These are phyloP conservation scores for Fusarium brachygibbosum DNA, from an alignment of 2,329 filamentous ascomycete species.

Conservation along the genomic window DNA sequence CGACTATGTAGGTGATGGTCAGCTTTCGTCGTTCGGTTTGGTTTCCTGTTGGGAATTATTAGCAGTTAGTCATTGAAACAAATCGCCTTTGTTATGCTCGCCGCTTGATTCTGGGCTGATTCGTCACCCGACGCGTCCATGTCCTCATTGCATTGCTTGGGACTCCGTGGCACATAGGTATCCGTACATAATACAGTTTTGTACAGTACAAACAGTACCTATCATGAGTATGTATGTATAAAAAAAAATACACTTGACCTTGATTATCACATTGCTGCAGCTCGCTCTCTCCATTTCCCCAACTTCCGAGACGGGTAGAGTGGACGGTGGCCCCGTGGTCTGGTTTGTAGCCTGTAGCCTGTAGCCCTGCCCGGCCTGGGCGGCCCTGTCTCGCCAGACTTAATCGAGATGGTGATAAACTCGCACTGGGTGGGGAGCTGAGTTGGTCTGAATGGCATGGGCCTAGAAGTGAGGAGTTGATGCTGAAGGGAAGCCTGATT, in stretches of 20 bases:
- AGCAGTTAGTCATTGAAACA: neutral
- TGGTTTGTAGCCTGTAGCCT: neutral
- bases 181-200: slow-evolving; percentile 29
- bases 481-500: slow-evolving; percentile 11
- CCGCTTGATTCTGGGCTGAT: slow-evolving; percentile 47
- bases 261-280: slow-evolving; percentile 1
- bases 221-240: neutral
- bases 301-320: slow-evolving; percentile 45
- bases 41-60: slow-evolving; percentile 38
- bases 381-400: slow-evolving; percentile 29
- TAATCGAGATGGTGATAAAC: slow-evolving; percentile 41
- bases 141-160: slow-evolving; percentile 28
- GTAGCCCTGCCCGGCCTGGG: slow-evolving; percentile 10
- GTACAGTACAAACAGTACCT: slow-evolving; percentile 15
- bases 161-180: slow-evolving; percentile 36
- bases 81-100: slow-evolving; percentile 27
- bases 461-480: slow-evolving; percentile 13
- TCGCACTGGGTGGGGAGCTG: slow-evolving; percentile 47
- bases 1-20: slow-evolving; percentile 6
- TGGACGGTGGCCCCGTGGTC: slow-evolving; percentile 43
- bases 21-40: slow-evolving; percentile 28
- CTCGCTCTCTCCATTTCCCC: slow-evolving; percentile 39
- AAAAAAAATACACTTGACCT: neutral
- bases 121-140: slow-evolving; percentile 47
- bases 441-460: slow-evolving; percentile 23